Evolutionary conservation across 2,329 filamentous ascomycete species (phyloP).

Genomic region (Clonostachys sp.): DNA sequence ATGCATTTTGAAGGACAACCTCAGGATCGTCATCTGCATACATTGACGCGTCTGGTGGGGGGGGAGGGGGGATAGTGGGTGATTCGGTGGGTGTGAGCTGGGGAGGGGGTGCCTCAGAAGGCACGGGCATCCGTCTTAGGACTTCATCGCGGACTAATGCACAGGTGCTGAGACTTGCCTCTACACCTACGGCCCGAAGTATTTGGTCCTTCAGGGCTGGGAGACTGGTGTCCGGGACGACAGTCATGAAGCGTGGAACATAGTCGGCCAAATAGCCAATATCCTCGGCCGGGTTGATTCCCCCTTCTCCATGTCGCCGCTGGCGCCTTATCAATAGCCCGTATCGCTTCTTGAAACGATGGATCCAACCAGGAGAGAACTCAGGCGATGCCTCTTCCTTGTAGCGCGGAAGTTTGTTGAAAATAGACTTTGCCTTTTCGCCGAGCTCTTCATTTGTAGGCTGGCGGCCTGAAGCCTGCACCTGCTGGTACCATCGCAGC

Average conservation of each 20-base stretch:
- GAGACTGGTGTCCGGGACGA: slow-evolving; percentile 54
- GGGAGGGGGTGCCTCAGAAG: slow-evolving; percentile 11
- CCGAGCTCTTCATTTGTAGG: slow-evolving; percentile 59
- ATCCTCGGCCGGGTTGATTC: slow-evolving; percentile 45
- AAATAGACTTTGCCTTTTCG: slow-evolving; percentile 57
- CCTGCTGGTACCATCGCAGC: slow-evolving; percentile 49
- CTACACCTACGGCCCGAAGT: slow-evolving; percentile 49
- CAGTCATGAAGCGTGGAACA: slow-evolving; percentile 53
- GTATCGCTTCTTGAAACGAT: slow-evolving; percentile 61
- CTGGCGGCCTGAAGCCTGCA: slow-evolving; percentile 46
- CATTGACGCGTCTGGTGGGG: slow-evolving; percentile 27
- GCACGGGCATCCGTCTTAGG: slow-evolving; percentile 28
- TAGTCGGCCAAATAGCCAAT: slow-evolving; percentile 57
- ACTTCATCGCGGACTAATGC: slow-evolving; percentile 56
- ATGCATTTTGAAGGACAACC: slow-evolving; percentile 52
- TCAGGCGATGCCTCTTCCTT: slow-evolving; percentile 56
- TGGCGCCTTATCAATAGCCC: slow-evolving; percentile 53
- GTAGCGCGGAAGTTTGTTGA: slow-evolving; percentile 53
- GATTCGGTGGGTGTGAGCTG: slow-evolving; percentile 15
- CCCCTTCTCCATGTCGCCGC: slow-evolving; percentile 43
- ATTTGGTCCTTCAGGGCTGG: slow-evolving; percentile 55
- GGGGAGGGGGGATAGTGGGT: slow-evolving; percentile 7
- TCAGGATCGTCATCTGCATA: slow-evolving; percentile 52
- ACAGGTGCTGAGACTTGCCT: slow-evolving; percentile 47
- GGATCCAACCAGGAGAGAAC: slow-evolving; percentile 61